A percentile compares a stretch with the other conserved stretches of the same genome.
Conservation (phyloP, 2,329 filamentous ascomycete genomes). For the Aureobasidium sp. region DNA sequence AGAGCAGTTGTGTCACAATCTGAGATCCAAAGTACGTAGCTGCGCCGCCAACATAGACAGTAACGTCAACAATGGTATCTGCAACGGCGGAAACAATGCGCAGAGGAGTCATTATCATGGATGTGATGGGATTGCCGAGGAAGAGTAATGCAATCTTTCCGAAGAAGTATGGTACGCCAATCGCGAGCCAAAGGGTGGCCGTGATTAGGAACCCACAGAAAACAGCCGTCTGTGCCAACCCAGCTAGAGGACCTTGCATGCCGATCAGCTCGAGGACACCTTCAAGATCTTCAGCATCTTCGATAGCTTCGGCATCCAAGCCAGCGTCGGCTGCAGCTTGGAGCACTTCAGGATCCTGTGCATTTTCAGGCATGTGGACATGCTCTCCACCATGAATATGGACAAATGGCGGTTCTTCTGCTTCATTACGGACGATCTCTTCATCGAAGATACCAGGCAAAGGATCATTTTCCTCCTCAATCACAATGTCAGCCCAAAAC, state of each 20-base stretch:
- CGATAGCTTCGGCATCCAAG: slow-evolving; percentile 65
- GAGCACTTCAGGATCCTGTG: slow-evolving; percentile 50
- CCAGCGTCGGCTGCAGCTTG: slow-evolving; percentile 59
- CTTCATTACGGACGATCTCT: slow-evolving; percentile 51
- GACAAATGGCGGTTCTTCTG: slow-evolving; percentile 54
- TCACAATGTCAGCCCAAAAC: slow-evolving; percentile 40
- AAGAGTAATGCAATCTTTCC: slow-evolving; percentile 77
- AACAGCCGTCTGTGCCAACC: slow-evolving; percentile 86
- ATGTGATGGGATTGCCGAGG: slow-evolving; percentile 65
- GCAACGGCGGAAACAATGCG: slow-evolving; percentile 63
- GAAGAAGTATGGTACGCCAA: slow-evolving; percentile 87
- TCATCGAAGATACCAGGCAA: slow-evolving; percentile 35
- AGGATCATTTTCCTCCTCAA: slow-evolving; percentile 15
- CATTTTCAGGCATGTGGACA: slow-evolving; percentile 31
- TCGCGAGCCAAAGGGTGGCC: slow-evolving; percentile 72
- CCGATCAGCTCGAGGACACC: slow-evolving; percentile 93
- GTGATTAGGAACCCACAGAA: slow-evolving; percentile 89
- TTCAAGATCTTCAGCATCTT: slow-evolving; percentile 87
- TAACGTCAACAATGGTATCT: slow-evolving; percentile 71
- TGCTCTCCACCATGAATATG: slow-evolving; percentile 22
- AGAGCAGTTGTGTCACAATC: not conserved
- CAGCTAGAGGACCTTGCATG: slow-evolving; percentile 86
- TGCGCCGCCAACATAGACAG: slow-evolving; percentile 48
- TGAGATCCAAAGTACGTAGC: slow-evolving; percentile 1
- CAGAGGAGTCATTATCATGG: slow-evolving; percentile 59